Evolutionary conservation across 2,329 filamentous ascomycete genomes (phyloP).

Genomic region (Conoideocrella luteorostrata): DNA sequence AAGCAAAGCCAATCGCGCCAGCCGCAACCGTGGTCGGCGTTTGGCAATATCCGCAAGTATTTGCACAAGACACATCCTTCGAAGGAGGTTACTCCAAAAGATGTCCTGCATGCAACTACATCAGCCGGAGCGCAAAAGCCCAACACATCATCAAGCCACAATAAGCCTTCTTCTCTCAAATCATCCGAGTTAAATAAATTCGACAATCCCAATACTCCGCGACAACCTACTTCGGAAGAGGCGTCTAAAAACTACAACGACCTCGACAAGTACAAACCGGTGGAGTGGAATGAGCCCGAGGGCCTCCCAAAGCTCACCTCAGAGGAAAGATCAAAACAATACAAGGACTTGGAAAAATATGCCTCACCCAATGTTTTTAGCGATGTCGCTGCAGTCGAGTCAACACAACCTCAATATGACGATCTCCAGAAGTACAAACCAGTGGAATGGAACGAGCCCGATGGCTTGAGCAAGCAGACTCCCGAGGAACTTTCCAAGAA

Average conservation of each 20-base stretch:
- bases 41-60: slow-evolving; percentile 28
- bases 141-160: slow-evolving; percentile 32
- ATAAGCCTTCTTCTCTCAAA: slow-evolving; percentile 42
- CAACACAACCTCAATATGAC: slow-evolving; percentile 18
- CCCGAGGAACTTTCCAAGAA: slow-evolving; percentile 29
- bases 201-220: slow-evolving; percentile 21
- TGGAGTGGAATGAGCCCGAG: slow-evolving; percentile 24
- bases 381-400: slow-evolving; percentile 23
- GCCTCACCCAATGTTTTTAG: slow-evolving; percentile 20
- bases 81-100: slow-evolving; percentile 15
- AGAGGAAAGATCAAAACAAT: slow-evolving; percentile 23
- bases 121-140: slow-evolving; percentile 21
- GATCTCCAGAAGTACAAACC: slow-evolving; percentile 36
- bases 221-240: slow-evolving; percentile 22
- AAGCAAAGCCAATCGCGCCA: slow-evolving; percentile 6
- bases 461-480: slow-evolving; percentile 30
- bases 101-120: slow-evolving; percentile 19
- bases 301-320: slow-evolving; percentile 21
- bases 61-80: slow-evolving; percentile 17
- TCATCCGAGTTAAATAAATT: slow-evolving; percentile 24
- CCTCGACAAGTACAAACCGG: slow-evolving; percentile 31
- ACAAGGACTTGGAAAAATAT: slow-evolving; percentile 32
- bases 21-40: slow-evolving; percentile 15
- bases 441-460: slow-evolving; percentile 30
- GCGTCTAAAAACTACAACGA: slow-evolving; percentile 34